Percentiles rank a stretch among this genome's conserved stretches.
Evolutionary conservation across 148 eudicot genomes (phyloP).

Genomic region (Camellia lanceoleosa): DNA sequence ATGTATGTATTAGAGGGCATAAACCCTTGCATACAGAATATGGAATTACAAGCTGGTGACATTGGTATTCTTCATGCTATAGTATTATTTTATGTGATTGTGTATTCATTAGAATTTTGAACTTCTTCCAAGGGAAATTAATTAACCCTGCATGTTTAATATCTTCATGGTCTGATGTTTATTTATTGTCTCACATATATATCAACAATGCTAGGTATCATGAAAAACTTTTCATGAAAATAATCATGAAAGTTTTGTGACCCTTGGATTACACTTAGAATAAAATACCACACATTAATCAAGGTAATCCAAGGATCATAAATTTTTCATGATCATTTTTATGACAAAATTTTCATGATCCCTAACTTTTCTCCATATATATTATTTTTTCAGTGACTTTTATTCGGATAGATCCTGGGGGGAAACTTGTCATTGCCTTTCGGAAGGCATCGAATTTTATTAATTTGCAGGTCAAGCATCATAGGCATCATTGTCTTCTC

Average conservation of each 20-base stretch:
- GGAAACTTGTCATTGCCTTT: slow-evolving; percentile 83
- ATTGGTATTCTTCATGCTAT: slow-evolving; percentile 55
- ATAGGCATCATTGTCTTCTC: slow-evolving; percentile 6
- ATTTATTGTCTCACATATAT: background rate
- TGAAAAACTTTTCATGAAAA: too few species aligned
- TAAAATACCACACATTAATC: too few species aligned
- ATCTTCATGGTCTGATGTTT: background rate
- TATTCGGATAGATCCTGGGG: slow-evolving; percentile 90
- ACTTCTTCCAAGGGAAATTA: background rate
- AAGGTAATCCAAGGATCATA: too few species aligned
- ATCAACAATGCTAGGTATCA: too few species aligned
- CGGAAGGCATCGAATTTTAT: slow-evolving; percentile 65
- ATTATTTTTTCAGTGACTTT: slow-evolving; percentile 66
- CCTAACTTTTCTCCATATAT: too few species aligned
- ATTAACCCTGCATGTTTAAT: background rate
- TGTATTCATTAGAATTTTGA: background rate
- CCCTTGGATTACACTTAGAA: too few species aligned
- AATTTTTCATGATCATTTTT: too few species aligned
- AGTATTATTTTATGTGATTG: background rate
- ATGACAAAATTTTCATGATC: too few species aligned
- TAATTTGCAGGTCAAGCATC: slow-evolving; percentile 62
- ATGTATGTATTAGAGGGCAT: slow-evolving; percentile 99
- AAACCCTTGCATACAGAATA: slow-evolving; percentile 90
- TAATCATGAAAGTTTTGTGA: too few species aligned
- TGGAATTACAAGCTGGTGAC: slow-evolving; percentile 97